Base-by-base conservation (phyloP, 2,329 filamentous ascomycete genomes). In the Coniochaeta hoffmannii region DNA sequence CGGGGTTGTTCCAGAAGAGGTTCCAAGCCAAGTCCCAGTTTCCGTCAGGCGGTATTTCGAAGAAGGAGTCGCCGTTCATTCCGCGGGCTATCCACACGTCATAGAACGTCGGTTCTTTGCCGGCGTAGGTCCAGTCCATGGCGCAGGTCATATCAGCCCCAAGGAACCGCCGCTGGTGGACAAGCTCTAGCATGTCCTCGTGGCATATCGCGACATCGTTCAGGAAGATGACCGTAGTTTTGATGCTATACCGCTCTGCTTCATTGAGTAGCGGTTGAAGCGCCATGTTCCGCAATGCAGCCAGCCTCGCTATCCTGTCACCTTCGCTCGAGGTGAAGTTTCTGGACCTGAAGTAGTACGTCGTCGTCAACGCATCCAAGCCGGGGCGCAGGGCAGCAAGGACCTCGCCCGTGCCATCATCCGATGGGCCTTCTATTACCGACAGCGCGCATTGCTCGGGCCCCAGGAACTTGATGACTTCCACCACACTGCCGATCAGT, bases 111-210 rank as follows among this genome's bases (percentile, higher is more conserved):
- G 76, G 75, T 2, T 76, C 66, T 0, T 54, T 53, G 0, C 70
- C 73, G 3, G 69, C 65, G 41, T 75, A 76, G 0, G 71, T 75
- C 80, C 81, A 85, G 64, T 85, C 81, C 73, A 85, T 77, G 6
- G 71, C 79, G 60, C 81, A 86, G 0, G 75, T 76, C 76, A 82
- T 82, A 62, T 80, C 75, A 8, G 80, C 81, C 2, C 63, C 65
- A 35, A 78, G 76, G 3, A 59, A 60, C 6, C 57, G 60, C 26
- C 71, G 74, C 64, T 84, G 80, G 59, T 78, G 71, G 1, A 76
- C 61, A 1, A 85, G 68, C 64, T 85, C 82, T 3, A 86, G 69
- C 15, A 85, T 73, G 58, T 85, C 81, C 36, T 83, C 79, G 8
- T 70, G 41, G 56, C 80, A 83, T 5, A 70, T 65, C 2, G 76